A percentile compares a stretch with the other conserved stretches of the same genome.
phyloP scores from a whole-genome alignment of 306 rosid genomes.

The Carpinus viminea region DNA sequence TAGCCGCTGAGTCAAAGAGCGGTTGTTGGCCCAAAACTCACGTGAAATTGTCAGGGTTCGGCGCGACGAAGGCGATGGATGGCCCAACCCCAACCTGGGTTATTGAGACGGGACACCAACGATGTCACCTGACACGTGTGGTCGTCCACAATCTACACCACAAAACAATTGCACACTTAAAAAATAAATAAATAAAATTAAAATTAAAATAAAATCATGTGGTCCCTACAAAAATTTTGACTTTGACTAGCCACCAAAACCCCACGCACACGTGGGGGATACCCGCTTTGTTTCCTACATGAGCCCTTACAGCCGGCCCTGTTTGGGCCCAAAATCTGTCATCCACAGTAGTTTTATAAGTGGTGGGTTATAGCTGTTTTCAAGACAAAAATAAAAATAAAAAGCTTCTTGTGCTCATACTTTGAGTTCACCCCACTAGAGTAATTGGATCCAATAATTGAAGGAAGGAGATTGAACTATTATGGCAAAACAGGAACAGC shows the following conservation, averaged over 20 bases:
- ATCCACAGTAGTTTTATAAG: slow-evolving; percentile 9
- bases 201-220: slow-evolving; percentile 10
- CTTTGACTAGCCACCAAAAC: neutral
- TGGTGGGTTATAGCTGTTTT: slow-evolving; percentile 5
- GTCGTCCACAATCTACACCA: neutral
- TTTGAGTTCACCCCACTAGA: neutral
- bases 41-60: slow-evolving; percentile 18
- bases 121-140: slow-evolving; percentile 32
- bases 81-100: slow-evolving; percentile 11
- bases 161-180: neutral
- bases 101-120: neutral
- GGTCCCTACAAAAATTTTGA: neutral
- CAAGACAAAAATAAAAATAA: neutral
- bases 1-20: neutral
- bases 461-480: neutral
- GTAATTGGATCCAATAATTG: neutral
- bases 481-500: too few species aligned
- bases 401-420: neutral
- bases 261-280: slow-evolving; percentile 46
- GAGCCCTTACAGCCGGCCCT: slow-evolving; percentile 12
- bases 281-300: slow-evolving; percentile 23
- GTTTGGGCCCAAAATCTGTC: slow-evolving; percentile 28
- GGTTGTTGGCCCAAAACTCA: slow-evolving; percentile 33
- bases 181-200: too few species aligned
- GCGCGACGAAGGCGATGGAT: slow-evolving; percentile 17